phyloP scores from a whole-genome alignment of 2,329 filamentous ascomycete genomes.

The Colletotrichum chlorophyti region DNA sequence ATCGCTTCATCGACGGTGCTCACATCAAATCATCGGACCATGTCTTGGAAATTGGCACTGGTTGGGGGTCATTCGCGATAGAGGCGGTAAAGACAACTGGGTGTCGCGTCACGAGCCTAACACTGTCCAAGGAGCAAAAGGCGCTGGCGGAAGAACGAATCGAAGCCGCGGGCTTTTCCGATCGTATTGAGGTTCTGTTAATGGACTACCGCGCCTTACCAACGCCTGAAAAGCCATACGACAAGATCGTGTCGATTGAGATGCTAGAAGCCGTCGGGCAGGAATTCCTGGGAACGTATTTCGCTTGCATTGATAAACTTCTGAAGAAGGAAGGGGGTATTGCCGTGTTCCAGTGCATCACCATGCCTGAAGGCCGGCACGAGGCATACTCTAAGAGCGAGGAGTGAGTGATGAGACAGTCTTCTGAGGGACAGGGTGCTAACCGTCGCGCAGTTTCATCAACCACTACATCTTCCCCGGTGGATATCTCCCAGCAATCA shows the following conservation, averaged over 20 bases:
- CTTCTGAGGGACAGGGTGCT: not conserved
- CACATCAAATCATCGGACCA: slow-evolving; percentile 70
- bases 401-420: slow-evolving; percentile 53
- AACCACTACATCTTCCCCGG: slow-evolving; percentile 80
- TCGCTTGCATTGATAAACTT: slow-evolving; percentile 66
- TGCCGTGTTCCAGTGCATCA: slow-evolving; percentile 78
- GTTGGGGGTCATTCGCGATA: slow-evolving; percentile 79
- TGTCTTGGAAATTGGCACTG: slow-evolving; percentile 77
- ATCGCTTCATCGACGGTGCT: slow-evolving; percentile 70
- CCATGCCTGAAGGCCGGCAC: slow-evolving; percentile 74
- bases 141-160: slow-evolving; percentile 71
- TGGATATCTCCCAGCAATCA: slow-evolving; percentile 70
- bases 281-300: slow-evolving; percentile 73
- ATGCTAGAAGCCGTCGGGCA: slow-evolving; percentile 79
- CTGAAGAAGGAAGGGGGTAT: slow-evolving; percentile 72
- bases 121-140: slow-evolving; percentile 74
- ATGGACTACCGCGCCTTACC: slow-evolving; percentile 73
- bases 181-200: slow-evolving; percentile 69
- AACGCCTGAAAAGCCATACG: slow-evolving; percentile 60
- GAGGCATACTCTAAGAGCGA: slow-evolving; percentile 70
- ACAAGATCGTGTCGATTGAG: slow-evolving; percentile 78
- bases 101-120: slow-evolving; percentile 73
- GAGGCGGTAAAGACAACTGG: slow-evolving; percentile 70
- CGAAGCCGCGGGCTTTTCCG: slow-evolving; percentile 61
- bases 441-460: slow-evolving; percentile 62